A percentile compares a stretch with the other conserved stretches of the same genome.
Conservation (phyloP, 164 flowering plant species). For the Cinnamomum micranthum region DNA sequence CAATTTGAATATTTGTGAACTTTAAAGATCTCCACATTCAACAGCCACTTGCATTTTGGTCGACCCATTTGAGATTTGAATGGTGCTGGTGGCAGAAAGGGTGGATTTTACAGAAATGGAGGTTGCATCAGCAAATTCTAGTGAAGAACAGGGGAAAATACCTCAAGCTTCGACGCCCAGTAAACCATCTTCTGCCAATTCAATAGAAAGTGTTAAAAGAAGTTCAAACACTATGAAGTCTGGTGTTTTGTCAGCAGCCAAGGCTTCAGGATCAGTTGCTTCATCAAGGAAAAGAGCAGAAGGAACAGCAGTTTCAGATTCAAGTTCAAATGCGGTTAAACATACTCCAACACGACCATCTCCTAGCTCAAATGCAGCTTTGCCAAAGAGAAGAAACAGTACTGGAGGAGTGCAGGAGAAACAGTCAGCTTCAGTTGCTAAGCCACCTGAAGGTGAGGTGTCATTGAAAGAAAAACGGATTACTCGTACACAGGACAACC, state of each 20-base stretch:
- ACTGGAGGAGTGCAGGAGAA: slow-evolving; percentile 72
- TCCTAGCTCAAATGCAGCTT: slow-evolving; percentile 31
- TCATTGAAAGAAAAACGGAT: slow-evolving; percentile 24
- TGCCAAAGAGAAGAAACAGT: slow-evolving; percentile 66
- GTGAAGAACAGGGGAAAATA: slow-evolving; percentile 16
- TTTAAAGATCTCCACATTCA: neutral
- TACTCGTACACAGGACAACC: slow-evolving; percentile 31
- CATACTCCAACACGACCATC: slow-evolving; percentile 13
- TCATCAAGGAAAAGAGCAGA: slow-evolving; percentile 17
- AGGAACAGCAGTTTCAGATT: slow-evolving; percentile 15
- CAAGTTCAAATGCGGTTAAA: slow-evolving; percentile 10
- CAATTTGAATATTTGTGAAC: neutral
- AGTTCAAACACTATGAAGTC: slow-evolving; percentile 14
- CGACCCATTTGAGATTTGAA: slow-evolving; percentile 1
- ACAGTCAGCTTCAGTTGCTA: slow-evolving; percentile 20
- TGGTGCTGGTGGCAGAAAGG: neutral
- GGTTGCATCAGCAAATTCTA: slow-evolving; percentile 4
- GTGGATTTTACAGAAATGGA: slow-evolving; percentile 18
- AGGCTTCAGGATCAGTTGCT: slow-evolving; percentile 12
- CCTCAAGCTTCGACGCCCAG: slow-evolving; percentile 2
- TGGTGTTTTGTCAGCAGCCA: slow-evolving; percentile 10
- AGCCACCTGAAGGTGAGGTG: slow-evolving; percentile 12
- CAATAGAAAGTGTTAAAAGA: slow-evolving; percentile 23
- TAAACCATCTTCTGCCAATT: slow-evolving; percentile 11
- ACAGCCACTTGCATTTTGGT: neutral